These are phyloP conservation scores for Penicillium capsulatum DNA, from an alignment of 2,329 filamentous ascomycete species.

Conservation along the genomic window DNA sequence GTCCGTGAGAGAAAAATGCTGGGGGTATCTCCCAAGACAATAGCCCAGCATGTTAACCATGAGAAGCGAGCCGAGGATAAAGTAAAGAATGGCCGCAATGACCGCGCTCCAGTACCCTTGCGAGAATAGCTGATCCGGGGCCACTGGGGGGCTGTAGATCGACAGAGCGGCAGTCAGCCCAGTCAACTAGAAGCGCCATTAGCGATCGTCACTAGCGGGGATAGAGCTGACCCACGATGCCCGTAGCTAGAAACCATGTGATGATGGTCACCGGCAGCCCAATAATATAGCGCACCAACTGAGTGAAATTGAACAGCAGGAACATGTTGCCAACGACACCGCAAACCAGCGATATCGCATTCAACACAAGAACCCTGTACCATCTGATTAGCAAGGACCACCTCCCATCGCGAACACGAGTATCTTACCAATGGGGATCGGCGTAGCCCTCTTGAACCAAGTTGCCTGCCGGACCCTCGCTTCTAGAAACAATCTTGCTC, in stretches of 20 bases:
- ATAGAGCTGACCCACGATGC: constrained; percentile 47
- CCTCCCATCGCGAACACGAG: neutral
- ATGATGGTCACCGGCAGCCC: constrained; percentile 79
- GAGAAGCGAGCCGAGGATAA: constrained; percentile 71
- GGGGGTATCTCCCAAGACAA: constrained; percentile 66
- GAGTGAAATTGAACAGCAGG: constrained; percentile 81
- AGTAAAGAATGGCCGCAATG: constrained; percentile 74
- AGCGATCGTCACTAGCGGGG: neutral
- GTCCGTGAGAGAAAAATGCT: constrained; percentile 72
- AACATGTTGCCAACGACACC: constrained; percentile 77
- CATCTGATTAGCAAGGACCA: constrained; percentile 4
- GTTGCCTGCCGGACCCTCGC: constrained; percentile 45
- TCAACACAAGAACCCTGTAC: constrained; percentile 67
- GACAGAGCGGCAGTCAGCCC: constrained; percentile 64
- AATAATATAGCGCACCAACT: constrained; percentile 71
- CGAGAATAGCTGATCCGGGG: constrained; percentile 57
- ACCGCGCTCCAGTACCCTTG: constrained; percentile 86
- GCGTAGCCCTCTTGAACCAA: constrained; percentile 52
- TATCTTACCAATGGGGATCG: constrained; percentile 66
- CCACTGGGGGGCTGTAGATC: constrained; percentile 51
- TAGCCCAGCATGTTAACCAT: constrained; percentile 77
- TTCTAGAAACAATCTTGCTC: constrained; percentile 46
- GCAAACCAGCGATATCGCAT: constrained; percentile 70
- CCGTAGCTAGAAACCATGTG: constrained; percentile 66
- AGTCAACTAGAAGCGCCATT: constrained; percentile 49